Percentiles rank a stretch among this genome's conserved stretches.
phyloP scores from a whole-genome alignment of 805 yeast genomes.

The Saturnispora sekii region DNA sequence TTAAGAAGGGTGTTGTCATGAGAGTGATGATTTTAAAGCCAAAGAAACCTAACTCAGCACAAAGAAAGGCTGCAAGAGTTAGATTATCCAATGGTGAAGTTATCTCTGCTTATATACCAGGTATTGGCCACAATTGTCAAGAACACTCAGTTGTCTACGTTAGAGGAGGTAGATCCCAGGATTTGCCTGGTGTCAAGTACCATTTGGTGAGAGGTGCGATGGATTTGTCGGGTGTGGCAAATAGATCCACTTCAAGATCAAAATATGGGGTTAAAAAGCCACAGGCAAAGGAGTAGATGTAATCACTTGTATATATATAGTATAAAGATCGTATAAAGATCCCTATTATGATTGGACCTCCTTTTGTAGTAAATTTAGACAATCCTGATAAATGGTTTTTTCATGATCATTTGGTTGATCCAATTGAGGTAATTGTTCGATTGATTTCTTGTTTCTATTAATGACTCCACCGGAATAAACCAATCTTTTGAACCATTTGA shows the following conservation, averaged over 20 bases:
- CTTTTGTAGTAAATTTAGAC: constrained; percentile 35
- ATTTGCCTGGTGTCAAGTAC: constrained; percentile 96
- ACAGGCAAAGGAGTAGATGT: constrained; percentile 30
- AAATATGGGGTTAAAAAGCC: constrained; percentile 92
- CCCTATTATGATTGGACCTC: constrained; percentile 24
- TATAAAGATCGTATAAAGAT: neutral
- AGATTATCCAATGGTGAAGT: constrained; percentile 83
- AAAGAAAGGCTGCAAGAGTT: constrained; percentile 93
- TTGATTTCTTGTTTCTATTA: constrained; percentile 34
- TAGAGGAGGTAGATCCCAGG: constrained; percentile 98
- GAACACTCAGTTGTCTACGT: constrained; percentile 95
- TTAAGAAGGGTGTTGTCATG: constrained; percentile 85
- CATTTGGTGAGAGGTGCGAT: constrained; percentile 87
- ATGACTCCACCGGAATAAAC: constrained; percentile 40
- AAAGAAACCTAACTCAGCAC: constrained; percentile 97
- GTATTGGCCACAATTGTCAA: constrained; percentile 97
- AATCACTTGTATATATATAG: constrained; percentile 8
- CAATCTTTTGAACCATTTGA: constrained; percentile 46
- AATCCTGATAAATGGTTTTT: constrained; percentile 32
- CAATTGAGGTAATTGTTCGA: constrained; percentile 27
- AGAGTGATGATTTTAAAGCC: constrained; percentile 95
- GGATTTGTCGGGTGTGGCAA: constrained; percentile 92
- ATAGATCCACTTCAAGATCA: constrained; percentile 80
- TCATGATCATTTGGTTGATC: constrained; percentile 29
- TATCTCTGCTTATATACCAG: constrained; percentile 90